Evolutionary conservation across 2,329 filamentous ascomycete species (phyloP).

Genomic region (Hymenoscyphus linearis): DNA sequence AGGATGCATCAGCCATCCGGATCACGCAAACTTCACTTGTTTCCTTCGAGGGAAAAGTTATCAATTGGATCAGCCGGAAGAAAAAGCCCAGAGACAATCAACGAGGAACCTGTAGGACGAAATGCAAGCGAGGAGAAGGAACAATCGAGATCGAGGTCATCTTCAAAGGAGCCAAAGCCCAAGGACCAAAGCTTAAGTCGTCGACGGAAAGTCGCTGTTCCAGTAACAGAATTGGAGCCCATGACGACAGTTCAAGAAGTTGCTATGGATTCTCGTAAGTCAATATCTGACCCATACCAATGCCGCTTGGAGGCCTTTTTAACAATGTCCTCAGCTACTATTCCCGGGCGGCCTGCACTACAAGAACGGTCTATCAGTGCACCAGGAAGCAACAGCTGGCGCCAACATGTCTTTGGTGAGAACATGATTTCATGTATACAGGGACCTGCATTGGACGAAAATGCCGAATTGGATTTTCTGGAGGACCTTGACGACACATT

Average conservation of each 20-base stretch:
- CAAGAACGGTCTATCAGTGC: conserved; percentile 61
- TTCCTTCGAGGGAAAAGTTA: conserved; percentile 44
- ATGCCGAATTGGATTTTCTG: conserved; percentile 26
- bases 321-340: conserved; percentile 48
- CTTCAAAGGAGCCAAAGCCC: conserved; percentile 52
- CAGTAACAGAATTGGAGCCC: conserved; percentile 56
- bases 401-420: conserved; percentile 38
- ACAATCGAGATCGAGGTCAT: conserved; percentile 40
- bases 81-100: conserved; percentile 41
- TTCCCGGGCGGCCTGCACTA: conserved; percentile 58
- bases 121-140: conserved; percentile 33
- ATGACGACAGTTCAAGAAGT: conserved; percentile 66
- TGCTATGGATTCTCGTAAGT: conserved; percentile 66
- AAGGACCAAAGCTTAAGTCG: conserved; percentile 53
- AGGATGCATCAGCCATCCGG: conserved; percentile 53
- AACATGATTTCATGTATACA: conserved; percentile 32
- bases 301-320: neutral
- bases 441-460: conserved; percentile 33
- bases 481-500: conserved; percentile 6
- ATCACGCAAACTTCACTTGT: conserved; percentile 54
- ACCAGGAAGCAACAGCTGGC: conserved; percentile 44
- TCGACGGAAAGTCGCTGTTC: conserved; percentile 53
- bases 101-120: conserved; percentile 33
- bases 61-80: conserved; percentile 33
- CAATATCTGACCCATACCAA: neutral